Conservation (phyloP, 73 alveolate genomes). For the Paramecium bursaria region DNA sequence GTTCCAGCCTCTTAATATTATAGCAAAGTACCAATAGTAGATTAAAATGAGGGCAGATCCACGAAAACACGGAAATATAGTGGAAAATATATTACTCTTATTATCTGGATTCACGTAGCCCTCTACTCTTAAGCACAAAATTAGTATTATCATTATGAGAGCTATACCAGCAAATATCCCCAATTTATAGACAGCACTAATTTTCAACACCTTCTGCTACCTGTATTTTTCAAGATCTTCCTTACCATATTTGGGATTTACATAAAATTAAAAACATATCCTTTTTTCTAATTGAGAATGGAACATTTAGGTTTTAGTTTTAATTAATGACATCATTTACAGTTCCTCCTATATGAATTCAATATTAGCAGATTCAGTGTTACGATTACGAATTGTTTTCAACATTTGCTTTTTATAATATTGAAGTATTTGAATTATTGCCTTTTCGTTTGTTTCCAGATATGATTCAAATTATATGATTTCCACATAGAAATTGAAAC, state of each 20-base stretch:
- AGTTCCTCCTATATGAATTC: neutral
- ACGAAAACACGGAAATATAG: constrained; percentile 31
- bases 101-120: constrained; percentile 12
- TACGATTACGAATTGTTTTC: neutral
- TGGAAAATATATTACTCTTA: constrained; percentile 9
- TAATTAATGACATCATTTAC: neutral
- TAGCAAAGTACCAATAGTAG: constrained; percentile 27
- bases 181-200: neutral
- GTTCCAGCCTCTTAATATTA: neutral
- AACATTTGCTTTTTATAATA: neutral
- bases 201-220: neutral
- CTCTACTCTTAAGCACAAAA: constrained; percentile 4
- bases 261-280: neutral
- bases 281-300: neutral
- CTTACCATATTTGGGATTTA: neutral
- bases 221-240: neutral
- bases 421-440: neutral
- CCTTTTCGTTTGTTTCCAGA: neutral
- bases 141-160: neutral
- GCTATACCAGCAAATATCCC: constrained; percentile 18
- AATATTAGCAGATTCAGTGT: neutral
- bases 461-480: neutral
- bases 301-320: neutral
- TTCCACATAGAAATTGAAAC: constrained; percentile 3
- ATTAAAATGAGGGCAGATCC: constrained; percentile 13